These are phyloP conservation scores for Mariannaea elegans DNA, from an alignment of 2,329 filamentous ascomycete species.

Conservation along the genomic window DNA sequence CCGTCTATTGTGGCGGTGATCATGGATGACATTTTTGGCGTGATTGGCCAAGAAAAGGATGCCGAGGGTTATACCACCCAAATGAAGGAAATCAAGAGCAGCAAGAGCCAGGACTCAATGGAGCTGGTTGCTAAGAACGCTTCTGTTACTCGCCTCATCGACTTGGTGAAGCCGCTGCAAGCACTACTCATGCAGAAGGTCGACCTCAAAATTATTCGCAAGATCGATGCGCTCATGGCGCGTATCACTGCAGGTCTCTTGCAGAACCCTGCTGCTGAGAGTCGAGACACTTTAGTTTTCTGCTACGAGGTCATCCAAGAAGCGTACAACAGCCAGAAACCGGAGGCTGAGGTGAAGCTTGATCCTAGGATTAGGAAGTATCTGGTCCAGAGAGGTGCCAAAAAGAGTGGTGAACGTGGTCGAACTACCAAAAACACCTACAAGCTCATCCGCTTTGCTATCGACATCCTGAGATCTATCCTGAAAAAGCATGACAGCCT, in stretches of 20 bases:
- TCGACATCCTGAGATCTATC: conserved; percentile 87
- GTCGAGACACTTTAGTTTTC: conserved; percentile 86
- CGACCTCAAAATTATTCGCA: conserved; percentile 82
- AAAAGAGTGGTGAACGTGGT: conserved; percentile 76
- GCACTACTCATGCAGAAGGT: conserved; percentile 84
- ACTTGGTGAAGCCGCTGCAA: conserved; percentile 81
- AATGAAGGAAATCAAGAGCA: conserved; percentile 98
- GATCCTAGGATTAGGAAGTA: conserved; percentile 76
- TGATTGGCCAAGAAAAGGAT: conserved; percentile 93
- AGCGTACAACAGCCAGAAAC: conserved; percentile 74
- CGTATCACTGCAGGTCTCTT: conserved; percentile 85
- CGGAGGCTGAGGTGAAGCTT: conserved; percentile 60
- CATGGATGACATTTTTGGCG: conserved; percentile 97
- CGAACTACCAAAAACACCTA: conserved; percentile 81
- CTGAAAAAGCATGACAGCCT: conserved; percentile 86
- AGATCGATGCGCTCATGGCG: conserved; percentile 88
- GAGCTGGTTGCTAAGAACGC: conserved; percentile 87
- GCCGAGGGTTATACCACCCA: conserved; percentile 93
- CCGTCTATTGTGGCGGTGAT: conserved; percentile 81
- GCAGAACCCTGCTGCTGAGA: conserved; percentile 81
- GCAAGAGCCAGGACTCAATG: conserved; percentile 98
- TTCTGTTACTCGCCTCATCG: conserved; percentile 76
- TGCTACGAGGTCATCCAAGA: conserved; percentile 94
- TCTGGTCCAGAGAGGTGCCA: conserved; percentile 81
- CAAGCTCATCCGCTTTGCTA: conserved; percentile 87